Base-by-base conservation (phyloP, 257 asterid species). In the Rhazya stricta region DNA sequence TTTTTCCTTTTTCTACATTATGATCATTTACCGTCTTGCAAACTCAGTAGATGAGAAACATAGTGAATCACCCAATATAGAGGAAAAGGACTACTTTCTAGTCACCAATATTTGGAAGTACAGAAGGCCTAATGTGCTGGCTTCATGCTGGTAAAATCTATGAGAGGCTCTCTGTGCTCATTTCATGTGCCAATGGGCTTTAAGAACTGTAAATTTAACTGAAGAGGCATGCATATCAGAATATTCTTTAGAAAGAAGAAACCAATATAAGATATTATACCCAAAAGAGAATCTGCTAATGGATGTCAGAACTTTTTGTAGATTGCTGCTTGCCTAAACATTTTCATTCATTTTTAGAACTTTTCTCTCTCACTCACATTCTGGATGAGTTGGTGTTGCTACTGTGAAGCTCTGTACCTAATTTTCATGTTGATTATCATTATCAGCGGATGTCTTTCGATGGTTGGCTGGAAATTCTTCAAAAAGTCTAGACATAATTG, bases 381-480 rank as follows among this genome's bases (percentile, higher is more conserved):
- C 60, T 5, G 45, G 5, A 8, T 63, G 68, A 34, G 1, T 63
- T 19, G 21, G 21, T 66, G 50, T 23, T 21, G 30, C 9, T 37
- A 21, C 21, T 66, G 15, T 21, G 50, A 27, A 37, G 19, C 30
- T 66, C 16, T 19, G 36, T 25, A n/a, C 29, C 9, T 71, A 46
- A 30, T 39, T 27, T 69, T 65, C 6, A 1, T 48, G 21, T 77
- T 67, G 42, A 48, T 60, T 76, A 63, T 79, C 48, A 63, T 76
- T 69, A 74, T 78, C 86, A 92, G 97, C 89, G 78, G 96, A 92
- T 84, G 97, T 90, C 25, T 86, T 92, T 61, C 92, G 78, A 61
- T 92, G 97, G 97, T 71, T 92, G 86, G 97, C 97, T 29, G 96
- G 96, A 36, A 92, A 92, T 85, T 88, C 97, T 66, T 84, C 96